Percentiles rank a stretch among this genome's conserved stretches.
Conservation (phyloP, 805 yeast species). For the Torulaspora quercuum region DNA sequence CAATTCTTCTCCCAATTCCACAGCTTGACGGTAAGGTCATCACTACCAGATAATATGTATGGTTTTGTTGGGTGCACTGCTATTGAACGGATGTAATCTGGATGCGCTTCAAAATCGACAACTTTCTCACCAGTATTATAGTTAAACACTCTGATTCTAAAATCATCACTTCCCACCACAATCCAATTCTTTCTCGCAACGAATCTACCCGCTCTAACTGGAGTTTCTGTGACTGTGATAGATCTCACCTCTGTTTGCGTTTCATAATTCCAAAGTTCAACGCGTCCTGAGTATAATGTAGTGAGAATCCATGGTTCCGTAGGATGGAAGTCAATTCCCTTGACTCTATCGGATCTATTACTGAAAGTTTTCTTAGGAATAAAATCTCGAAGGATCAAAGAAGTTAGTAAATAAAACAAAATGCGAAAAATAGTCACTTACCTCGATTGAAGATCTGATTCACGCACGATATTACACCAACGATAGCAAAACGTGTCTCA, state of each 20-base stretch:
- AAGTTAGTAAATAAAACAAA: slow-evolving; percentile 14
- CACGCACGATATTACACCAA: too few relatives aligned
- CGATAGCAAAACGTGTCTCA: not conserved
- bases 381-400: not conserved
- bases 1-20: slow-evolving; percentile 98
- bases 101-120: slow-evolving; percentile 95
- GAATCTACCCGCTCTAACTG: slow-evolving; percentile 92
- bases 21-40: slow-evolving; percentile 84
- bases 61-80: slow-evolving; percentile 95
- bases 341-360: slow-evolving; percentile 92
- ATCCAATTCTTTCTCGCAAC: slow-evolving; percentile 97
- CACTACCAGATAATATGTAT: slow-evolving; percentile 81
- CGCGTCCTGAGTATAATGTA: slow-evolving; percentile 76
- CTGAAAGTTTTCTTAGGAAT: slow-evolving; percentile 70
- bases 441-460: too few relatives aligned
- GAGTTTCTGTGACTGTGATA: slow-evolving; percentile 92
- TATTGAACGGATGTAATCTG: slow-evolving; percentile 89
- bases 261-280: slow-evolving; percentile 93
- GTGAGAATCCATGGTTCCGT: slow-evolving; percentile 95
- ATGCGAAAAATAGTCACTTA: too few relatives aligned
- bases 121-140: slow-evolving; percentile 94
- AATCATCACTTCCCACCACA: slow-evolving; percentile 93
- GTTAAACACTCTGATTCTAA: slow-evolving; percentile 88
- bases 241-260: slow-evolving; percentile 76
- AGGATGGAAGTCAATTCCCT: slow-evolving; percentile 97